Conservation (phyloP, 1,284 basidiomycete genomes). For the Apiotrichum veenhuisii region DNA sequence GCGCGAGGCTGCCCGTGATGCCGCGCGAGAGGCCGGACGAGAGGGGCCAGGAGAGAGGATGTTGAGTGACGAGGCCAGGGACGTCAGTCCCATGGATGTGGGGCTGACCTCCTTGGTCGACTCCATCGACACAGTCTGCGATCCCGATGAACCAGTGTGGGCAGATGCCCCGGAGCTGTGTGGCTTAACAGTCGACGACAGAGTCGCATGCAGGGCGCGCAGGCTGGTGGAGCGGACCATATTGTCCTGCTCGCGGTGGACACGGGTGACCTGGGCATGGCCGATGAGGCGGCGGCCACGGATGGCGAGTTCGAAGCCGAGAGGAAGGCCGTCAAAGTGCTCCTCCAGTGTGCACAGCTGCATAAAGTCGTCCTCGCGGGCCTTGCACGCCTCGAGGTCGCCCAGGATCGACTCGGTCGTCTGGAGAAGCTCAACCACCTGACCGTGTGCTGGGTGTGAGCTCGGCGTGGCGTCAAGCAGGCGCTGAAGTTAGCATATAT, state of each 20-base stretch:
- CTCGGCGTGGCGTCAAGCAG: slow-evolving; percentile 66
- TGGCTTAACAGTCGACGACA: slow-evolving; percentile 6
- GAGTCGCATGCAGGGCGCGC: slow-evolving; percentile 27
- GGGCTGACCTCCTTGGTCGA: background rate
- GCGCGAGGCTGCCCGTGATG: background rate
- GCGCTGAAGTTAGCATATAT: slow-evolving; percentile 51
- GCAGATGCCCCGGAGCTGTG: background rate
- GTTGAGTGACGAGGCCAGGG: slow-evolving; percentile 9
- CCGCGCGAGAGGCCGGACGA: background rate
- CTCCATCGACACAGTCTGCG: background rate
- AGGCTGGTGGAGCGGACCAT: slow-evolving; percentile 21
- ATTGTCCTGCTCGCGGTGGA: slow-evolving; percentile 20
- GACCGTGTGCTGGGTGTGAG: slow-evolving; percentile 63
- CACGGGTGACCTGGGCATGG: slow-evolving; percentile 58
- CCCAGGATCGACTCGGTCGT: slow-evolving; percentile 65
- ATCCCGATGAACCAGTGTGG: background rate
- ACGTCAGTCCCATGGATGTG: no score
- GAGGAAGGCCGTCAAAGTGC: slow-evolving; percentile 61
- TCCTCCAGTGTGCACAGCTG: slow-evolving; percentile 61
- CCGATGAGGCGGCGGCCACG: slow-evolving; percentile 69
- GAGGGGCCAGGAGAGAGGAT: slow-evolving; percentile 4
- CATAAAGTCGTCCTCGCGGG: slow-evolving; percentile 75
- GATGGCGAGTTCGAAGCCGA: slow-evolving; percentile 57
- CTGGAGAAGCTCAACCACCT: slow-evolving; percentile 63
- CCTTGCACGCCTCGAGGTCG: slow-evolving; percentile 74